Evolutionary conservation across 306 rosid species (phyloP), one percentile per base, ranked within the genome.

Genomic region (Cicer yamashitae): DNA sequence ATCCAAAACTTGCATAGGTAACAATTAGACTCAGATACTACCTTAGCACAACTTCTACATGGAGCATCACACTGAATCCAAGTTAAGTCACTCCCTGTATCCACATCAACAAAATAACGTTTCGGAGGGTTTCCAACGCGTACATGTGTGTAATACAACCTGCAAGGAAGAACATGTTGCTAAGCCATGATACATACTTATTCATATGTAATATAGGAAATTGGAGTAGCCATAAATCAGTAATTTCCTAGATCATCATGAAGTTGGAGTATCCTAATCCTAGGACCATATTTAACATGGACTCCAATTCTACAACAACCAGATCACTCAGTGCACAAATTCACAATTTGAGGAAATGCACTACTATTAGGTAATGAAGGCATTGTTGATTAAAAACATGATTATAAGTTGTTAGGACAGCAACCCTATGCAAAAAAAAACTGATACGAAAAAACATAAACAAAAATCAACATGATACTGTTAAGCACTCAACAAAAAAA

Each of bases 1-100:
- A 65, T 20, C 12, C 41, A 59, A 83, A 62, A 75, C 2, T 52
- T 8, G 6, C n/a, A 0, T n/a, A 25, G 64, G 20, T 76, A 63
- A 79, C 51, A 53, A 12, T 13, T 4, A 67, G 61, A 47, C 50
- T 22, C 3, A 47, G 71, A 44, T 46, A 67, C 75, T 84, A 91
- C 97, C 93, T 89, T 91, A 2, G 91, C 89, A 81, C 97, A 91
- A 70, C 96, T 88, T 74, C 38, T 79, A 79, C 97, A 91, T 10
- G 97, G 97, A 59, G 97, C 97, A 59, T 91, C 96, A 81, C 97
- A 91, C 46, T 91, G 97, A 41, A 91, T 81, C 96, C 97, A 91
- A 8, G 96, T 88, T 67, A 91, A 84, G 84, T 91, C 97, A 84
- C 97, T 91, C 53, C 97, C 97, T 7, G 97, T 91, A 75, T 91